Evolutionary conservation across 1,284 basidiomycete genomes (phyloP).

Genomic region (Fomitopsis palustris): DNA sequence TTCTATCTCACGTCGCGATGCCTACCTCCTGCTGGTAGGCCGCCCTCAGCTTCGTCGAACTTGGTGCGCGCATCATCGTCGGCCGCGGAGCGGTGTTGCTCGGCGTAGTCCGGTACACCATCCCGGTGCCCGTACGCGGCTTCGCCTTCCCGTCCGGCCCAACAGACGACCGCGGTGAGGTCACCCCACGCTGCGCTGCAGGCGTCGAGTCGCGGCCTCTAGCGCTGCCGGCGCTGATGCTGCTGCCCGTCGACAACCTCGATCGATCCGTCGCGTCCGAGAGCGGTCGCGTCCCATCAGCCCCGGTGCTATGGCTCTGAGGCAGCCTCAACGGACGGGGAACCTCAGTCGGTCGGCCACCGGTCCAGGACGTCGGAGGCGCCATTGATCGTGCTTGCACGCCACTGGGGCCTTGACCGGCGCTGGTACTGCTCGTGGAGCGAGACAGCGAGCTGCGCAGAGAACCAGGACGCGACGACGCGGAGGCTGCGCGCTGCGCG

Average conservation of each 20-base stretch:
- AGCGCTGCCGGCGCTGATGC: slow-evolving; percentile 1
- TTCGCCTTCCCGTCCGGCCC: slow-evolving; percentile 27
- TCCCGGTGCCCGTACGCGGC: slow-evolving; percentile 66
- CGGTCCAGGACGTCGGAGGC: neutral
- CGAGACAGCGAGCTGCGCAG: neutral
- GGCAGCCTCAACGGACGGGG: slow-evolving; percentile 20
- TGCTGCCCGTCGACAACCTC: slow-evolving; percentile 6
- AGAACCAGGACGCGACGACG: neutral
- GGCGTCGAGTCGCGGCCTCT: neutral
- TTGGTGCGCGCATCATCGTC: slow-evolving; percentile 25
- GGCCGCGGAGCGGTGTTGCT: slow-evolving; percentile 9
- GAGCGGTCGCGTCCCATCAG: slow-evolving; percentile 7
- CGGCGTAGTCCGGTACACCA: slow-evolving; percentile 48
- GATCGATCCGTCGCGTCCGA: slow-evolving; percentile 3
- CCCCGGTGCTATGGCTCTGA: slow-evolving; percentile 8
- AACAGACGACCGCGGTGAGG: slow-evolving; percentile 9
- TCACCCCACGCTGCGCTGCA: neutral
- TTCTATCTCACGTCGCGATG: slow-evolving; percentile 10
- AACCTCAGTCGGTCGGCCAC: slow-evolving; percentile 4
- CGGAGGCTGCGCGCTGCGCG: neutral
- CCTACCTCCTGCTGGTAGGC: slow-evolving; percentile 13
- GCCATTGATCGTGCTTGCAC: neutral
- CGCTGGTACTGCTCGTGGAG: slow-evolving; percentile 4
- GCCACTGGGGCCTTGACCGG: slow-evolving; percentile 1
- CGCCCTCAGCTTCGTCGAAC: slow-evolving; percentile 18